These are phyloP conservation scores for Malus hybrid DNA, from an alignment of 331 rosid species.

Conservation along the genomic window DNA sequence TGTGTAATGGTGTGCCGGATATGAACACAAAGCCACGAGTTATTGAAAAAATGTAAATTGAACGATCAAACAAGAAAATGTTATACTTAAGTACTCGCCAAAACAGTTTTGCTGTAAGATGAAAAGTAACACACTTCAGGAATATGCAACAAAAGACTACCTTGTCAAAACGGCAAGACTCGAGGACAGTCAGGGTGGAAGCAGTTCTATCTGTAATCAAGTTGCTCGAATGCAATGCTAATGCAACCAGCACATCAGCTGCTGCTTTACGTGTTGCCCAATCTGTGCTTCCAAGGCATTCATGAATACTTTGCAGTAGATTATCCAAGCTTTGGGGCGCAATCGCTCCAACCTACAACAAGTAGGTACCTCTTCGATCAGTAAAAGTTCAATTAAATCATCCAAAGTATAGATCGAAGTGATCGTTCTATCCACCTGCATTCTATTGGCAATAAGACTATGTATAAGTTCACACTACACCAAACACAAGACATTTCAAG, in stretches of 20 bases:
- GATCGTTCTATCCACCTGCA: background rate
- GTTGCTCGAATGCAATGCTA: conserved; percentile 71
- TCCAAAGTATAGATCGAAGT: background rate
- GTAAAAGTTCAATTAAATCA: background rate
- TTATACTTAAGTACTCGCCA: background rate
- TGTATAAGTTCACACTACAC: background rate
- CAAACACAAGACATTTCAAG: background rate
- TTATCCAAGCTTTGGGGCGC: conserved; percentile 76
- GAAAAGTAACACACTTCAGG: conserved; percentile 1
- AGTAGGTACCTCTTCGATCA: conserved; percentile 14
- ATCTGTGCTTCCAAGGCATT: conserved; percentile 75
- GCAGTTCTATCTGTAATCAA: conserved; percentile 50
- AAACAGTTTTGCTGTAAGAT: background rate
- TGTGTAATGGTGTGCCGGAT: too few species aligned
- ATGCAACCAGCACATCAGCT: conserved; percentile 64
- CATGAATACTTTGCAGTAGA: conserved; percentile 67
- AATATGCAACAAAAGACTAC: conserved; percentile 40
- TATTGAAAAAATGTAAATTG: background rate
- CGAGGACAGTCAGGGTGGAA: conserved; percentile 58
- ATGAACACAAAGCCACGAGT: background rate
- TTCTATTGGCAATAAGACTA: background rate
- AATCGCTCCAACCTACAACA: conserved; percentile 76
- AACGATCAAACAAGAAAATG: too few species aligned
- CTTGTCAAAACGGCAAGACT: conserved; percentile 92
- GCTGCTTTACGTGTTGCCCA: conserved; percentile 99